Base-by-base conservation (phyloP, 2,329 filamentous ascomycete species). In the Nemania abortiva region DNA sequence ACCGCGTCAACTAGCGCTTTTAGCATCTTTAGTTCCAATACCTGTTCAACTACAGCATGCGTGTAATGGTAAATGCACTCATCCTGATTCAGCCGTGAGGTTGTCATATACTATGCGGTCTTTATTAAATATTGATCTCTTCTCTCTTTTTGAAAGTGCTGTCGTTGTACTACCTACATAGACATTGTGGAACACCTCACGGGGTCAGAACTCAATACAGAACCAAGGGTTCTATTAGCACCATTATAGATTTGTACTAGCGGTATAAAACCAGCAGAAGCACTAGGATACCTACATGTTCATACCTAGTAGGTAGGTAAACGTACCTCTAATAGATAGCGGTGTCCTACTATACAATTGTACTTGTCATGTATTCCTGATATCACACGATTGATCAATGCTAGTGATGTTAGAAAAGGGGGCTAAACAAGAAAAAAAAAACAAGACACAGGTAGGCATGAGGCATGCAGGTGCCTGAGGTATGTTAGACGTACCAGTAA, bases 1-100 rank as follows among this genome's bases (percentile, higher is more conserved):
- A 54, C 54, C 45, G 53, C 34, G 24, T 42, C 59, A 59, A 50
- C 39, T 64, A 64, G 49, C 39, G 55, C 39, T 42, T 58, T 47
- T 63, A 56, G 60, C 50, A 55, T 55, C 24, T 45, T 47, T 54
- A 47, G 42, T 47, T 47, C 7, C 34, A 27, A 27, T 27, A 50
- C 22, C 22, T 52, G 49, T 52, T 29, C 49, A 59, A 49, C 49
- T 62, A 24, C 59, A 42, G 59, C 58, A 53, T 42, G 53, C 49
- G 49, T 34, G 56, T 59, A 49, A 22, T 13, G 42, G 27, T 52
- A 27, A 52, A 52, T 29, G 49, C 13, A 18, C 24, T 22, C 31
- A 42, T 10, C 24, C 37, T 18, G 13, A 31, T 31, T 15, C 52
- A 34, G 34, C 9, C 20, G 13, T 31, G n/a, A 47, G n/a, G 9